Evolutionary conservation across 2,329 filamentous ascomycete species (phyloP), one percentile per base, ranked within the genome.

Genomic region (Aspergillus flavus): DNA sequence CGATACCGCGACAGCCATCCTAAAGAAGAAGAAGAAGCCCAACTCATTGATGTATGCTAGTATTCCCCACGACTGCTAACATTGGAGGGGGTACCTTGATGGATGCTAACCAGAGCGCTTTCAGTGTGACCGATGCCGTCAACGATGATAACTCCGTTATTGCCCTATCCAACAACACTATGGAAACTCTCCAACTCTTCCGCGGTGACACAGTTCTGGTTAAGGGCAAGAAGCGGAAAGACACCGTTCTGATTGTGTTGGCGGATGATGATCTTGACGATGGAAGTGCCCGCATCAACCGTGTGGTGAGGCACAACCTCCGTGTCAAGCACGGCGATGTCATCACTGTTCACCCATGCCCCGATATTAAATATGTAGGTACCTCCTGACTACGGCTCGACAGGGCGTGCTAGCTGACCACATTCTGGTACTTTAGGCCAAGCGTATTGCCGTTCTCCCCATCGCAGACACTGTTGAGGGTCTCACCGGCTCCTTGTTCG

Each of bases 21-120:
- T 99, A 76, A 98, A 97, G 86, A 98, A 98, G 88, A 99, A 99
- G 91, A 99, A 99, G 94, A 99, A 99, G 92, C 94, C 94, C 74
- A 99, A 99, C 83, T 96, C 94, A 77, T 83, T 99, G 80, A 96
- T 99, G 93, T 96, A 86, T 80, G 90, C 80, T 52, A 36, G 19
- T 43, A 12, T 26, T 23, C n/a, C 32, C 52, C 11, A 39, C 52
- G 23, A 30, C 61, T 50, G 30, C 21, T 45, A 28, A 39, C 14
- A 50, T 36, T 46, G 56, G 61, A 58, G 56, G 64, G 58, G 50
- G 34, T 14, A 32, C 48, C n/a, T 52, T 58, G 46, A 39, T 65
- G 28, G 48, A 68, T 68, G 67, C 71, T 74, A 63, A 73, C 67
- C 61, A 60, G 56, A 58, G 48, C 53, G 59, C 61, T 43, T 64